Evolutionary conservation across 805 yeast species (phyloP).

Genomic region (Saturnispora sekii): DNA sequence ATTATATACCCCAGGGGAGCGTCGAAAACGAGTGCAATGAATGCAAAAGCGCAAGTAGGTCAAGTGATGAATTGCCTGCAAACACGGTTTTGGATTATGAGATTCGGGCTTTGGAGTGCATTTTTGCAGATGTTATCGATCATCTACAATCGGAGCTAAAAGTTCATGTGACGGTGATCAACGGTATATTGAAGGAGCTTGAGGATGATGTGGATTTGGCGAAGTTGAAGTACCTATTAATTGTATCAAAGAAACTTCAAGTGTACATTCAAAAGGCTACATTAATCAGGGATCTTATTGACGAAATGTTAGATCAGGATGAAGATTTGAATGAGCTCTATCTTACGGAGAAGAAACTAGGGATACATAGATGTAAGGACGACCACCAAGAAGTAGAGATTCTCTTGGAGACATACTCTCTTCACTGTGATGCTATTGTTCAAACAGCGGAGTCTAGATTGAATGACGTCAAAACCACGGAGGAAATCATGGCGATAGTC

Average conservation of each 20-base stretch:
- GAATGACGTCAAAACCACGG: constrained; percentile 84
- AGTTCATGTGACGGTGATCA: constrained; percentile 68
- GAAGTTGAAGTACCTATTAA: constrained; percentile 64
- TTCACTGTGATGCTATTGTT: constrained; percentile 87
- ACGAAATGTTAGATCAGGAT: constrained; percentile 79
- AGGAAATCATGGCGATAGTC: constrained; percentile 88
- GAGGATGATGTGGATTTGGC: constrained; percentile 77
- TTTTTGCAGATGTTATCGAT: constrained; percentile 68
- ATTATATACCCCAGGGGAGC: no score
- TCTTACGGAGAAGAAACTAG: constrained; percentile 50
- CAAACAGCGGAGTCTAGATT: constrained; percentile 73
- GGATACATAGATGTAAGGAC: constrained; percentile 36
- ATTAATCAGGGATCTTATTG: constrained; percentile 72
- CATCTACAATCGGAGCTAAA: constrained; percentile 81
- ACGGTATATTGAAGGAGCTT: constrained; percentile 62
- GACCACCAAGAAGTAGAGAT: constrained; percentile 87
- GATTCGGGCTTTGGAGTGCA: constrained; percentile 81
- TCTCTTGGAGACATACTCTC: constrained; percentile 81
- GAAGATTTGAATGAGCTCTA: constrained; percentile 78
- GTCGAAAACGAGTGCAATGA: constrained; percentile 7
- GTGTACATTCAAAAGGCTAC: constrained; percentile 79
- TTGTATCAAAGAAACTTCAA: constrained; percentile 76
- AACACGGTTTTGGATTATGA: constrained; percentile 58
- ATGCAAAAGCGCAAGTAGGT: neutral
- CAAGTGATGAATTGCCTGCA: neutral